These are phyloP conservation scores for Acanthamoeba castellanii DNA, from an alignment of 208 protist genomes.

Conservation along the genomic window DNA sequence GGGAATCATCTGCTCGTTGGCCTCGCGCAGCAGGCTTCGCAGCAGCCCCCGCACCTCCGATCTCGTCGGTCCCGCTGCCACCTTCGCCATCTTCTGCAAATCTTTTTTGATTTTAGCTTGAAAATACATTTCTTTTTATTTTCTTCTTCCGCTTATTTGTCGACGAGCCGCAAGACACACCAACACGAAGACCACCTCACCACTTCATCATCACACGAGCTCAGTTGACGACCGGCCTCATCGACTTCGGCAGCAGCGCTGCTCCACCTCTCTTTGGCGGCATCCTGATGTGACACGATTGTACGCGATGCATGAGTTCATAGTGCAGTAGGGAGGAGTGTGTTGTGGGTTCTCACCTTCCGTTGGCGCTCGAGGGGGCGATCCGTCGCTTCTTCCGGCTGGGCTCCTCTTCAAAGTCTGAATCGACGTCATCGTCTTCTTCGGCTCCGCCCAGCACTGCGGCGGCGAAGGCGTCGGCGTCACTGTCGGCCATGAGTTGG, in stretches of 20 bases:
- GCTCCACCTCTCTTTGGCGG: not conserved
- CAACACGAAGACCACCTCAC: too few relatives aligned
- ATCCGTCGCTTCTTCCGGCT: not conserved
- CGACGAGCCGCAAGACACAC: too few relatives aligned
- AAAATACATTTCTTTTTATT: too few relatives aligned
- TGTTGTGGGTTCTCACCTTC: too few relatives aligned
- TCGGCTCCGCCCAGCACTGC: not conserved
- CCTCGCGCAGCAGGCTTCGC: not conserved
- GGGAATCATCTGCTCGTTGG: not conserved
- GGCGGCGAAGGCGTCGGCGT: too few relatives aligned
- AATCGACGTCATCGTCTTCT: not conserved
- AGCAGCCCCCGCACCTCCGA: not conserved
- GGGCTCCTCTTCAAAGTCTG: slow-evolving; percentile 23
- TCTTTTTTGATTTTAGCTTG: too few relatives aligned
- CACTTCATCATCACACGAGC: not conserved
- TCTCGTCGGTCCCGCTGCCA: not conserved
- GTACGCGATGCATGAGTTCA: not conserved
- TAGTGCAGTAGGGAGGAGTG: not conserved
- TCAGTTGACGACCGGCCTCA: not conserved
- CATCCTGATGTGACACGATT: not conserved
- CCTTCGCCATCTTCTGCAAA: not conserved
- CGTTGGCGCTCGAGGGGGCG: not conserved
- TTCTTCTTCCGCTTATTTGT: too few relatives aligned
- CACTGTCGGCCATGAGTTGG: not conserved
- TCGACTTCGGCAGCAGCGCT: not conserved